Base-by-base conservation (phyloP, 2,329 filamentous ascomycete species). In the Aspergillus felis region DNA sequence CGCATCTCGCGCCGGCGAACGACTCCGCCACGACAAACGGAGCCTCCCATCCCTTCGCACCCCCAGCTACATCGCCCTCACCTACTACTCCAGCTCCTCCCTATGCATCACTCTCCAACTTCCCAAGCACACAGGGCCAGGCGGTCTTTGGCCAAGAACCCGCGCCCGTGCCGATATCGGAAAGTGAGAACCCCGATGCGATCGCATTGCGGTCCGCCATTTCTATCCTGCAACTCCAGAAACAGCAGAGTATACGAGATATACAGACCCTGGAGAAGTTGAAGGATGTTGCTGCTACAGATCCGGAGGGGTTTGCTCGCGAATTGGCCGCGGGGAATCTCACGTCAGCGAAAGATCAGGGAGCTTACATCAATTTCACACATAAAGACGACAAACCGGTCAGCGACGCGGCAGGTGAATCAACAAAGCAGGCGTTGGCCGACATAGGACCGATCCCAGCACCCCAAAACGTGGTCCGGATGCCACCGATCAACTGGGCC, bases 401-500 rank as follows among this genome's bases (percentile, higher is more conserved):
- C 63, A 46, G 61, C 58, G 24, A 68, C 61, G 50, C 61, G 54
- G 32, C 67, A 64, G 48, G 50, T 14, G 53, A 53, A 2, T 44
- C 50, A 17, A 48, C 57, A 6, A 46, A 28, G 5, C 32, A 54
- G 32, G 50, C 52, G 3, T 41, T 51, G 4, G 63, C 63, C 9
- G 60, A 62, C 3, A 92, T 92, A 78, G 79, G 84, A 2, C 77
- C 77, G 20, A 83, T 97, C 14, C 92, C 92, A 0, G 83, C 82
- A 14, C 86, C 90, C 6, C 93, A 97, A 73, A 89, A 89, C 64
- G 79, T 97, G 0, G 87, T 95, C 27, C 87, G 92, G 44, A 91
- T 88, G 76, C 93, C 93, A 8, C 89, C 91, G 8, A 87, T 97
- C 68, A 96, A 97, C 78, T 97, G 93, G 93, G 85, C 87, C 12